Evolutionary conservation across 2,329 filamentous ascomycete species (phyloP).

Genomic region (Apiospora aurea): DNA sequence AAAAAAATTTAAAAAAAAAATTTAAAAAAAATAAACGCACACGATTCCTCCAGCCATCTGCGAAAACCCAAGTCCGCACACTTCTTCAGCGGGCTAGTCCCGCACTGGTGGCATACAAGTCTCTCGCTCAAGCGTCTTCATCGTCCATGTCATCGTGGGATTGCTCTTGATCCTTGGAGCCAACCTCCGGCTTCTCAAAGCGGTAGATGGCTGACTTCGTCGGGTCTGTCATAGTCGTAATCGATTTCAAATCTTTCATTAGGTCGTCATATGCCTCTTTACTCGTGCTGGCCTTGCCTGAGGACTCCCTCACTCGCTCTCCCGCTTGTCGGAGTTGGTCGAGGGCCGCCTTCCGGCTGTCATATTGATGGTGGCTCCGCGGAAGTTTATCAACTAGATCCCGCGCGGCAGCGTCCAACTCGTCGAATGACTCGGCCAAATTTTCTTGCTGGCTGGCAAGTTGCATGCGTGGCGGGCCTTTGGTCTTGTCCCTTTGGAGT

Average conservation of each 20-base stretch:
- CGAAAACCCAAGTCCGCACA: neutral
- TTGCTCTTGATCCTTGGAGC: neutral
- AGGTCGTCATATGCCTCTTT: neutral
- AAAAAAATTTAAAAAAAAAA: no score
- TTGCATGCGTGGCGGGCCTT: constrained; percentile 28
- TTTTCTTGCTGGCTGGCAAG: constrained; percentile 37
- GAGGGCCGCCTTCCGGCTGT: neutral
- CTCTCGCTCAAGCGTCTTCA: neutral
- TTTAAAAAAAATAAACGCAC: no score
- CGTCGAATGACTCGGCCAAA: constrained; percentile 36
- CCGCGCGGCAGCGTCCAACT: constrained; percentile 34
- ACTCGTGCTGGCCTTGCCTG: neutral
- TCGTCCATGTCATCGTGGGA: neutral
- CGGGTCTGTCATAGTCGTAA: neutral
- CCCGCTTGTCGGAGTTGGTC: neutral
- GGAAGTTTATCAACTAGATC: neutral
- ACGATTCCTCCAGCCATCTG: neutral
- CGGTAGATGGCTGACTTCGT: neutral
- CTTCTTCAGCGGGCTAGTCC: neutral
- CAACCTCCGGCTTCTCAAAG: neutral
- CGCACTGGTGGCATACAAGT: neutral
- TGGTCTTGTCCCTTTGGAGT: constrained; percentile 31
- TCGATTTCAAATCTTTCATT: neutral
- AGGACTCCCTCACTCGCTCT: neutral
- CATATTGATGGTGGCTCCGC: neutral